Percentiles rank a stretch among this genome's conserved stretches.
These are phyloP conservation scores for Truncatella angustata DNA, from an alignment of 2,329 filamentous ascomycete species.

Conservation along the genomic window DNA sequence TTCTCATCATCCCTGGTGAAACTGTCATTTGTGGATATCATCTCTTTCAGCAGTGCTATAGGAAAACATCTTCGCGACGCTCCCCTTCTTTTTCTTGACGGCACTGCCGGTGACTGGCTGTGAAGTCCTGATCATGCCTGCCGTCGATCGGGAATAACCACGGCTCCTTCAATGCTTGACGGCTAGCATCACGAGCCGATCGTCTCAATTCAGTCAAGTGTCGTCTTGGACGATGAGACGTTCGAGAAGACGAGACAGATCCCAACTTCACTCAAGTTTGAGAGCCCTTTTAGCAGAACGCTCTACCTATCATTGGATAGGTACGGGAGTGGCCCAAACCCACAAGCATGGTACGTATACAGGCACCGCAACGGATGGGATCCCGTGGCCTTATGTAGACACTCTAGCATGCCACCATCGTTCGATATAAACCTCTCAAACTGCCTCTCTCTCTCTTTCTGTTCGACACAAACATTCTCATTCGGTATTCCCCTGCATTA, in stretches of 20 bases:
- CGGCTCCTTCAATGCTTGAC: background rate
- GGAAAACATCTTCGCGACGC: no score
- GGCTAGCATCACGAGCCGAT: conserved; percentile 1
- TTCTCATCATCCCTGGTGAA: background rate
- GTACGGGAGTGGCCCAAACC: background rate
- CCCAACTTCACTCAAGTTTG: conserved; percentile 3
- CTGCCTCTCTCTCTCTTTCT: background rate
- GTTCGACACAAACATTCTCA: background rate
- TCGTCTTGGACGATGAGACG: background rate
- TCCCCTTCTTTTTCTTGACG: background rate
- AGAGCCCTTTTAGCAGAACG: no score
- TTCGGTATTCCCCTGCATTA: conserved; percentile 7
- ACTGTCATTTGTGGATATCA: background rate
- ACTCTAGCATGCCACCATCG: background rate
- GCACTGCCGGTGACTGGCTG: background rate
- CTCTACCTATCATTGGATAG: background rate
- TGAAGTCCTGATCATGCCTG: background rate
- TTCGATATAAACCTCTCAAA: conserved; percentile 10
- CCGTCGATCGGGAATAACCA: conserved; percentile 1
- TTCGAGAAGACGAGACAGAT: conserved; percentile 9
- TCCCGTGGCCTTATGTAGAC: background rate
- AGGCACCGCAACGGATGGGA: background rate
- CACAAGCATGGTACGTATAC: background rate
- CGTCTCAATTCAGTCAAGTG: background rate
- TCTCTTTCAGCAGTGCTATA: background rate